Evolutionary conservation across 441 rosid species (phyloP).

Genomic region (Eruca vesicaria): DNA sequence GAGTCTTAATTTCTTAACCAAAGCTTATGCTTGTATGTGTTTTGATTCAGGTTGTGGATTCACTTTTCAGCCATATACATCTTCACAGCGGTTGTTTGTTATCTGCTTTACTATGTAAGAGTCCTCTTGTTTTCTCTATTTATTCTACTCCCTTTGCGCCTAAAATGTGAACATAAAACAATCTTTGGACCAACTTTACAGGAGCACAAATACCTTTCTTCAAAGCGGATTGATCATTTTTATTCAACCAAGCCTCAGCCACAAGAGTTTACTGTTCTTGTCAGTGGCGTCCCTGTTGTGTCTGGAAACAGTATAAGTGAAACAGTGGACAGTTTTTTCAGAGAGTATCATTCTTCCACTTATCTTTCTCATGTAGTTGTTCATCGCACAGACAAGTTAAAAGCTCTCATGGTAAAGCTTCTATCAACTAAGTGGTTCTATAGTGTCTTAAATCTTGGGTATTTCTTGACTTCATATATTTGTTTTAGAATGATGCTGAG

Average conservation of each 20-base stretch:
- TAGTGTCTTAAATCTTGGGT: neutral
- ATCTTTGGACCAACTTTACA: slow-evolving; percentile 21
- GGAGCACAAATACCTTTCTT: slow-evolving; percentile 70
- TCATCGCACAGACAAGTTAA: slow-evolving; percentile 65
- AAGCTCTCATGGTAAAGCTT: slow-evolving; percentile 56
- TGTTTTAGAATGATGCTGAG: slow-evolving; percentile 60
- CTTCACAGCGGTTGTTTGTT: slow-evolving; percentile 87
- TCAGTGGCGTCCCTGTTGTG: slow-evolving; percentile 64
- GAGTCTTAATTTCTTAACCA: neutral
- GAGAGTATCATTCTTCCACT: slow-evolving; percentile 72
- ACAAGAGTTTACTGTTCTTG: slow-evolving; percentile 73
- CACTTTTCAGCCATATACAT: slow-evolving; percentile 90
- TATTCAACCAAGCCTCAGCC: slow-evolving; percentile 77
- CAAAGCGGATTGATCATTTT: slow-evolving; percentile 64
- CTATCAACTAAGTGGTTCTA: neutral
- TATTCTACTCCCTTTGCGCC: neutral
- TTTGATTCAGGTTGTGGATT: slow-evolving; percentile 82
- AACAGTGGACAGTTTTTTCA: slow-evolving; percentile 71
- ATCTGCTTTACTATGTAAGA: slow-evolving; percentile 81
- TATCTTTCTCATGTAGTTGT: slow-evolving; percentile 78
- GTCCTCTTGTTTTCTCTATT: slow-evolving; percentile 10
- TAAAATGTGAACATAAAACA: neutral
- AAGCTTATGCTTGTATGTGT: slow-evolving; percentile 26
- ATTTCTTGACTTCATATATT: neutral
- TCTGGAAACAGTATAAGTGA: slow-evolving; percentile 59